Evolutionary conservation across 495 filamentous ascomycete genomes (phyloP), one percentile per base, ranked within the genome.

Genomic region (Filosporella fistucella): DNA sequence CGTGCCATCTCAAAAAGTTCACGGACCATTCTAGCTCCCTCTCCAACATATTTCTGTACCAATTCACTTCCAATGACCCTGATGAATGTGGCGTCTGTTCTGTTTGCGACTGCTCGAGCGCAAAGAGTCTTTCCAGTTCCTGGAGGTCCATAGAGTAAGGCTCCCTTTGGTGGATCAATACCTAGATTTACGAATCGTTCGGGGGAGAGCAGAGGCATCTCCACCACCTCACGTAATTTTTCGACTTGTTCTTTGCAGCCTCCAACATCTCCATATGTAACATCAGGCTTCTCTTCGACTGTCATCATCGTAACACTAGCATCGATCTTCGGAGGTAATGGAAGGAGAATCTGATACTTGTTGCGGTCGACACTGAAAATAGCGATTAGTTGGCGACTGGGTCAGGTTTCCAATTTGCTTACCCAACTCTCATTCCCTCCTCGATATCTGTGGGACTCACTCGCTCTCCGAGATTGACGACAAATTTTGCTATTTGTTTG

Each of bases 241-340:
- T 98, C 93, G 30, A 98, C 95, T 63, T 98, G 93, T 64, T 98
- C 93, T 70, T 98, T 98, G 80, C 91, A 96, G 48, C 93, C 93
- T 60, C 93, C 93, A 14, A 98, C 94, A 70, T 98, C 93, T 52
- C 93, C 91, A 62, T 98, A 98, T 52, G 93, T 98, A 42, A 98
- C 93, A 67, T 98, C 93, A 12, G 93, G 93, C 76, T 98, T 98
- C 67, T 98, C 93, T 72, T 98, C 93, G 44, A 98, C 93, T 13
- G 93, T 96, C 93, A 98, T 98, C 93, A 98, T 98, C 41, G 93
- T 98, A 55, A 98, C 93, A 56, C 86, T 93, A 42, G 93, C 91
- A 62, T 98, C 93, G 77, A 98, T 98, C 75, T 97, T 98, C 10
- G 93, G 93, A 20, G 93, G 93, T n/a, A 98, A 77, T 38, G 93